A percentile compares a stretch with the other conserved stretches of the same genome.
These are phyloP conservation scores for Beauveria medogensis DNA, from an alignment of 2,329 filamentous ascomycete species.

Conservation along the genomic window DNA sequence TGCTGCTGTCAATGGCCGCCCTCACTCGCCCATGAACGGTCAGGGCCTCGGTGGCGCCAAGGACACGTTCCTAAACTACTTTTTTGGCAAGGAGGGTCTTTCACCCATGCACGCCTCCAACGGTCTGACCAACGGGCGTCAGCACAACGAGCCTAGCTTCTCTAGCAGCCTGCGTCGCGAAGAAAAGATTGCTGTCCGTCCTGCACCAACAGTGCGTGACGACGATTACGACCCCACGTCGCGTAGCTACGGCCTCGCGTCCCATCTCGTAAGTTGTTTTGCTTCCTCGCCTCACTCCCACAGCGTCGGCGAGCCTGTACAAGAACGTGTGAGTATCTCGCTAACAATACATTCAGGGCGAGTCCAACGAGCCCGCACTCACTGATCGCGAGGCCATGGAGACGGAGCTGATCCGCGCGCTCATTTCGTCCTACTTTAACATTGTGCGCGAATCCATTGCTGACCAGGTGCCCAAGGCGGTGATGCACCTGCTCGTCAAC, in stretches of 20 bases:
- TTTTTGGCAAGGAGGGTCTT: conserved; percentile 89
- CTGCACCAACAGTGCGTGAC: conserved; percentile 30
- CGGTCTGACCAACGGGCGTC: conserved; percentile 37
- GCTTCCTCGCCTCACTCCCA: conserved; percentile 8
- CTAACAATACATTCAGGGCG: conserved; percentile 33
- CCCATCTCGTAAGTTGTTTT: conserved; percentile 49
- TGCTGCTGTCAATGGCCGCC: conserved; percentile 60
- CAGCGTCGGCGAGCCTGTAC: too few relatives aligned
- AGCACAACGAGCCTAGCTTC: conserved; percentile 74
- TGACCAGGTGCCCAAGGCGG: conserved; percentile 95
- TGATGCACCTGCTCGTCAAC: conserved; percentile 98
- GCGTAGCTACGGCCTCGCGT: conserved; percentile 34
- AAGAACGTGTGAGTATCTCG: not conserved
- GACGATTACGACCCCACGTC: conserved; percentile 36
- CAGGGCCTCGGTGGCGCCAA: conserved; percentile 53
- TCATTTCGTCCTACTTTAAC: conserved; percentile 98
- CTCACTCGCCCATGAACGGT: conserved; percentile 54
- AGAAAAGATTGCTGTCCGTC: conserved; percentile 47
- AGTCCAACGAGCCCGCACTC: conserved; percentile 70
- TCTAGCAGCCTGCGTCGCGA: conserved; percentile 75
- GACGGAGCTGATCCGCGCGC: conserved; percentile 89
- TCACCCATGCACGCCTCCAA: conserved; percentile 28
- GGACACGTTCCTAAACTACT: conserved; percentile 96
- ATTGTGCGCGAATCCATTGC: conserved; percentile 98
- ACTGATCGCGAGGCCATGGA: conserved; percentile 96